Conservation (phyloP, 768 basidiomycete genomes). For the Russula foetens region DNA sequence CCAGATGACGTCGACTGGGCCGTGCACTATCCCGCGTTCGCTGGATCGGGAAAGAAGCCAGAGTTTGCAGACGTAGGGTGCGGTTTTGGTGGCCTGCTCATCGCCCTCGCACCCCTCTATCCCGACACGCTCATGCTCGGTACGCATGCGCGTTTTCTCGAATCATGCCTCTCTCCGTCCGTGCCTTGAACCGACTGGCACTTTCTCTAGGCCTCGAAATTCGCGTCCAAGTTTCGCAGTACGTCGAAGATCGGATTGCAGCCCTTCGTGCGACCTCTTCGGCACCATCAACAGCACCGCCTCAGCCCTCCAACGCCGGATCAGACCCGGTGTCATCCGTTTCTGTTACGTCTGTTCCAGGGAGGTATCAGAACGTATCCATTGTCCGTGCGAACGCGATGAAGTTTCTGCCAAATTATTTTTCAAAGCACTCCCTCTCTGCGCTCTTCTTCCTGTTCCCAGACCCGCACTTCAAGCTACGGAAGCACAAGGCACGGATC, state of each 20-base stretch:
- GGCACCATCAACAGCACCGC: not conserved
- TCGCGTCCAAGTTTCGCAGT: constrained; percentile 91
- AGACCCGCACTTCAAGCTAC: constrained; percentile 95
- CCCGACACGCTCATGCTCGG: constrained; percentile 93
- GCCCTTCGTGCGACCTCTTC: constrained; percentile 72
- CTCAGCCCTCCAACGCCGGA: constrained; percentile 19
- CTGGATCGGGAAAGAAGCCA: constrained; percentile 51
- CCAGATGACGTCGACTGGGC: constrained; percentile 77
- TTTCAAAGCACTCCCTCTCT: constrained; percentile 80
- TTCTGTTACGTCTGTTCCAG: constrained; percentile 17
- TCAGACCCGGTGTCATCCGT: constrained; percentile 10
- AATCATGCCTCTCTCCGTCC: not conserved
- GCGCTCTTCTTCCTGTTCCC: constrained; percentile 98
- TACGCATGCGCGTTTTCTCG: constrained; percentile 33
- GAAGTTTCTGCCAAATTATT: constrained; percentile 98
- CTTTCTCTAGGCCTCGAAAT: constrained; percentile 81
- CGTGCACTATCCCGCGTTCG: constrained; percentile 70
- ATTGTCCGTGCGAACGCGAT: constrained; percentile 95
- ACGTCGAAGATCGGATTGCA: constrained; percentile 87
- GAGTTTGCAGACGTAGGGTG: constrained; percentile 98
- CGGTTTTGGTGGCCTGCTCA: constrained; percentile 92
- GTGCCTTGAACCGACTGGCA: not conserved
- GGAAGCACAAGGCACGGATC: constrained; percentile 98
- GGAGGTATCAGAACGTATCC: constrained; percentile 79
- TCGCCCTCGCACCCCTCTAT: constrained; percentile 81